These are phyloP conservation scores for Parsonsia alboflavescens DNA, from an alignment of 257 asterid species.

Conservation along the genomic window DNA sequence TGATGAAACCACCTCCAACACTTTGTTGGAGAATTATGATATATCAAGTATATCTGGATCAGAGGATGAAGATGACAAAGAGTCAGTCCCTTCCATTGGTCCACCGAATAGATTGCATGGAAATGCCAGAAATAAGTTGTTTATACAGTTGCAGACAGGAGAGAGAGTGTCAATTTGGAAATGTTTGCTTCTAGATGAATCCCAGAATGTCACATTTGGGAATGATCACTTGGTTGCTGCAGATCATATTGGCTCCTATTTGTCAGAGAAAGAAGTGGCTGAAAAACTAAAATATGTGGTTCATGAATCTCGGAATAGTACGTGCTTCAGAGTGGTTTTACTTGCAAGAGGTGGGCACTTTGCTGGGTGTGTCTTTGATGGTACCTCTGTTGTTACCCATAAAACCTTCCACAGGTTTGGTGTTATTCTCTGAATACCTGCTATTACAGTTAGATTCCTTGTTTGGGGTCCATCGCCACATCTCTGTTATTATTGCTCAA, in stretches of 20 bases:
- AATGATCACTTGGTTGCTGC: constrained; percentile 33
- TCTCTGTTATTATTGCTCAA: neutral
- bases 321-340: constrained; percentile 67
- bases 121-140: constrained; percentile 48
- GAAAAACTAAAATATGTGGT: constrained; percentile 56
- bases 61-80: constrained; percentile 76
- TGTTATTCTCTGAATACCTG: constrained; percentile 11
- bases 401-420: constrained; percentile 97
- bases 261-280: constrained; percentile 52
- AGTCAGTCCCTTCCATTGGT: constrained; percentile 23
- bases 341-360: constrained; percentile 96
- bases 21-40: constrained; percentile 66
- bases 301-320: constrained; percentile 69
- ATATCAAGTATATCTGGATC: constrained; percentile 95
- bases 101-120: constrained; percentile 35
- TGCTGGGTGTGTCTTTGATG: constrained; percentile 97
- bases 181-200: constrained; percentile 60
- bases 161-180: constrained; percentile 72
- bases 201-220: constrained; percentile 49
- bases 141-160: constrained; percentile 56
- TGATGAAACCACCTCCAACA: constrained; percentile 55
- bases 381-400: constrained; percentile 70
- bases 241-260: constrained; percentile 35
- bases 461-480: neutral
- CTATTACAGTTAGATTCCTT: neutral